Evolutionary conservation across 331 rosid species (phyloP).

Genomic region (Rhamnella rubrinervis): DNA sequence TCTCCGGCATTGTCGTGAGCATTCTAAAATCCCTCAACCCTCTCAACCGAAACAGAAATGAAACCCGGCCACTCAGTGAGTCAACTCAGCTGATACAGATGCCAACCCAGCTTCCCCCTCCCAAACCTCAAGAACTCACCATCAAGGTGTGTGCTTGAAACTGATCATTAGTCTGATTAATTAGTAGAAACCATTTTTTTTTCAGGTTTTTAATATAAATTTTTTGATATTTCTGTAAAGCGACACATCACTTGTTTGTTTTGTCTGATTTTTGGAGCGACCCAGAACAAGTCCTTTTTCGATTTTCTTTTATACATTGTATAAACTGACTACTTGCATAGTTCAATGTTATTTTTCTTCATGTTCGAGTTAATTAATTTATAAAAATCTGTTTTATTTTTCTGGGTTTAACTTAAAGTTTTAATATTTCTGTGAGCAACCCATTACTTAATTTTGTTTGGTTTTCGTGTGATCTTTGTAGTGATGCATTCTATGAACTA

Average conservation of each 20-base stretch:
- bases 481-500: too few species aligned
- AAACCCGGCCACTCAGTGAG: slow-evolving; percentile 14
- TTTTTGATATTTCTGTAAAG: background rate
- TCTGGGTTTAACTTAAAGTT: background rate
- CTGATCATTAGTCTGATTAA: background rate
- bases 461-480: too few species aligned
- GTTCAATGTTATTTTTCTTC: too few species aligned
- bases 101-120: slow-evolving; percentile 13
- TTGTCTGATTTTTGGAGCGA: background rate
- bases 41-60: slow-evolving; percentile 8
- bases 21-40: slow-evolving; percentile 30
- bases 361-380: too few species aligned
- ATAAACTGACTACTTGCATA: too few species aligned
- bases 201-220: background rate
- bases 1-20: slow-evolving; percentile 32
- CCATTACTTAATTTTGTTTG: too few species aligned
- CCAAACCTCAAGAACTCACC: slow-evolving; percentile 10
- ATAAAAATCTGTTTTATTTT: background rate
- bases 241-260: background rate
- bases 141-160: background rate
- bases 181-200: background rate
- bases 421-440: too few species aligned
- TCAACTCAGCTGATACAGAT: slow-evolving; percentile 15
- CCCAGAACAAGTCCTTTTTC: background rate
- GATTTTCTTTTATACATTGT: background rate